Evolutionary conservation across 768 basidiomycete species (phyloP).

Genomic region (Tephrocybe rancida): DNA sequence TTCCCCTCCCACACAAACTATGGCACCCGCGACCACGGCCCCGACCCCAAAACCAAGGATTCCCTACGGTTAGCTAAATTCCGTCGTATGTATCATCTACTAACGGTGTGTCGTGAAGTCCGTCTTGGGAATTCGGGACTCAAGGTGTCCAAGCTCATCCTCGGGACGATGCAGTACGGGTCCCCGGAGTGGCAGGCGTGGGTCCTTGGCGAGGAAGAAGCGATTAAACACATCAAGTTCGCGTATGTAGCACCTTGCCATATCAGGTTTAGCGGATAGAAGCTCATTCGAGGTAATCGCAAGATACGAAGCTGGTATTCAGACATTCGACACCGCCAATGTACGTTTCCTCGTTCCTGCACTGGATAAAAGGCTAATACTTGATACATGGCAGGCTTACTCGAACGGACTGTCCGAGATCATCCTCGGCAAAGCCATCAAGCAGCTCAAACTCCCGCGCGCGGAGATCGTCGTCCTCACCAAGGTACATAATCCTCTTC

Average conservation of each 20-base stretch:
- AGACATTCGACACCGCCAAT: slow-evolving; percentile 60
- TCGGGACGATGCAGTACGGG: slow-evolving; percentile 68
- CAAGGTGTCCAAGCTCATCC: slow-evolving; percentile 66
- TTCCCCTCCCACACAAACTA: no score
- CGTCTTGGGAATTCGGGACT: slow-evolving; percentile 54
- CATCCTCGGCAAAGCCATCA: slow-evolving; percentile 74
- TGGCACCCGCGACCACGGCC: background rate
- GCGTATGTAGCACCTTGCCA: slow-evolving; percentile 29
- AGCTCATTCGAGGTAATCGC: no score
- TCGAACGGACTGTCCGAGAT: slow-evolving; percentile 68
- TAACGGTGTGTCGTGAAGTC: slow-evolving; percentile 29
- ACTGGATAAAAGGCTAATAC: background rate
- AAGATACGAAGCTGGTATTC: slow-evolving; percentile 67
- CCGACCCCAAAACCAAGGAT: slow-evolving; percentile 13
- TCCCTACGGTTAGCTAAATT: slow-evolving; percentile 24
- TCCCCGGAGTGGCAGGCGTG: slow-evolving; percentile 51
- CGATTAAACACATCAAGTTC: slow-evolving; percentile 53
- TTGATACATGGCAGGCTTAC: slow-evolving; percentile 50
- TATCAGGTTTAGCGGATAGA: no score
- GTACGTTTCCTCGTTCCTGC: background rate
- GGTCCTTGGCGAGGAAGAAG: slow-evolving; percentile 50
- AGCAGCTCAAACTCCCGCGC: slow-evolving; percentile 64
- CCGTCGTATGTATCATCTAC: background rate
- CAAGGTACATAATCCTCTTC: slow-evolving; percentile 44
- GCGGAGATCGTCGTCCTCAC: slow-evolving; percentile 80